phyloP scores from a whole-genome alignment of 305 asterid species.

The Caryopteris hybrid region DNA sequence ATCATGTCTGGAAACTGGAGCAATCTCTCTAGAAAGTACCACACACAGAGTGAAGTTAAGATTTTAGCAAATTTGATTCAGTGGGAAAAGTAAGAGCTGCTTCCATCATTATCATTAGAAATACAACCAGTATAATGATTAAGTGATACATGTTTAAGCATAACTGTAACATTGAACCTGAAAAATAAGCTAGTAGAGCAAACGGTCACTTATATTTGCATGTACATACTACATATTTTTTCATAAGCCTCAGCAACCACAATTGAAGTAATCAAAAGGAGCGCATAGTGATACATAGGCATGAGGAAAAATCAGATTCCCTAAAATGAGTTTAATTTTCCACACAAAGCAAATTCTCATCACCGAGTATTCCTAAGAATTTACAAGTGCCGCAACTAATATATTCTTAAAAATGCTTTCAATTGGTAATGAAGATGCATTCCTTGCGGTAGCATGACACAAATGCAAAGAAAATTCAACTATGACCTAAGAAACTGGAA shows the following conservation, averaged over 20 bases:
- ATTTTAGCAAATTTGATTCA: too few relatives aligned
- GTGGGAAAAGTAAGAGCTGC: too few relatives aligned
- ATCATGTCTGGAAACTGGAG: background rate
- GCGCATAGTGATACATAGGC: background rate
- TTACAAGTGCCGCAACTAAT: background rate
- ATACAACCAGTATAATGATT: too few relatives aligned
- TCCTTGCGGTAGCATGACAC: background rate
- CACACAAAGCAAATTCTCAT: background rate
- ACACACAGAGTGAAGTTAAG: too few relatives aligned
- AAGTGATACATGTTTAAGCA: too few relatives aligned
- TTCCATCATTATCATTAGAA: too few relatives aligned
- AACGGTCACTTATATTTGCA: background rate
- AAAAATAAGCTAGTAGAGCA: too few relatives aligned
- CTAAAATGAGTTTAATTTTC: background rate
- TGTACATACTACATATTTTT: background rate
- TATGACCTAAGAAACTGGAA: background rate
- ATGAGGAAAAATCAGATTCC: background rate
- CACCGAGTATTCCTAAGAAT: background rate
- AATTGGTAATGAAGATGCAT: background rate
- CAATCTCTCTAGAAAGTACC: background rate
- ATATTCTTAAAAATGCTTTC: background rate
- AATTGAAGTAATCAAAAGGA: background rate
- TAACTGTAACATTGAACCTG: too few relatives aligned
- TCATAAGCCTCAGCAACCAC: background rate
- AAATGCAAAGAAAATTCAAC: background rate